These are phyloP conservation scores for Trichosporon coremiiforme DNA, from an alignment of 1,284 basidiomycete genomes.

Conservation along the genomic window DNA sequence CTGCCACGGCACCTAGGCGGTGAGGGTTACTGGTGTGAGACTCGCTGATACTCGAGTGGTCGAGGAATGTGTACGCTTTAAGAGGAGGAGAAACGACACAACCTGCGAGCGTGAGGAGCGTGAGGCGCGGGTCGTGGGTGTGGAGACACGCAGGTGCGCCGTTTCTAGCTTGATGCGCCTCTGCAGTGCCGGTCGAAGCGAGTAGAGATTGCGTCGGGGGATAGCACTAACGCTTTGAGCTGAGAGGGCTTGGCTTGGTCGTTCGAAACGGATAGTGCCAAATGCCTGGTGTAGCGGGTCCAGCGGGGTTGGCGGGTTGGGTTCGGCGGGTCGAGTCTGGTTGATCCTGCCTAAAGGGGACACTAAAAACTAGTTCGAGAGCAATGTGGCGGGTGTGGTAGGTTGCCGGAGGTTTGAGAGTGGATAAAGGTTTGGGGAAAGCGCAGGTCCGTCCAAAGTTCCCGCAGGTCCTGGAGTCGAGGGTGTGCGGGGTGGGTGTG, in stretches of 20 bases:
- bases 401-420: constrained; percentile 13
- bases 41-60: neutral
- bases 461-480: neutral
- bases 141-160: neutral
- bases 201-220: neutral
- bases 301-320: neutral
- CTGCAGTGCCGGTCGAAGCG: neutral
- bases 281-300: neutral
- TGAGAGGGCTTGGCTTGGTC: neutral
- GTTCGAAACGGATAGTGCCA: neutral
- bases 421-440: constrained; percentile 10
- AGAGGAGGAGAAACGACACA: neutral
- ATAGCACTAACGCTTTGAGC: neutral
- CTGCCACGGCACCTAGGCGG: neutral
- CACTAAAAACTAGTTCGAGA: constrained; percentile 8
- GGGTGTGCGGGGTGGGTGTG: neutral
- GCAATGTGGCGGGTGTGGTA: constrained; percentile 15
- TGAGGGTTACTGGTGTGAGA: neutral
- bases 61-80: neutral
- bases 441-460: constrained; percentile 7
- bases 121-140: neutral
- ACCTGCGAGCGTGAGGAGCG: neutral
- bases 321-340: neutral
- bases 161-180: neutral
- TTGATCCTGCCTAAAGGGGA: constrained; percentile 8